Percentiles rank a stretch among this genome's conserved stretches.
These are phyloP conservation scores for Boechera retrofracta DNA, from an alignment of 345 rosid genomes.

Conservation along the genomic window DNA sequence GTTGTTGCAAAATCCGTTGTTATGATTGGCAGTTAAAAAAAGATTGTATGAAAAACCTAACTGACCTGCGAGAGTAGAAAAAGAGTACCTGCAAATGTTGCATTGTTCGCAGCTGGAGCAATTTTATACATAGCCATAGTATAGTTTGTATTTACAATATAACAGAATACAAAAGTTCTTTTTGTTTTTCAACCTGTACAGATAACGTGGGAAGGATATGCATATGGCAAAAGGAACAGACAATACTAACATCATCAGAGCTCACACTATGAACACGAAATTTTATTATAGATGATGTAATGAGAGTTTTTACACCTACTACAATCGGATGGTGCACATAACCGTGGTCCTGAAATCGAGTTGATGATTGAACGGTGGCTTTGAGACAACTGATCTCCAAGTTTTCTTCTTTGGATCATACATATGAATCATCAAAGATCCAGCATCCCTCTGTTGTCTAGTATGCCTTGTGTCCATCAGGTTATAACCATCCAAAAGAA, in stretches of 20 bases:
- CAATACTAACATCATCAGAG: slow-evolving; percentile 33
- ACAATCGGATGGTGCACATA: slow-evolving; percentile 70
- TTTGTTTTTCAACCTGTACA: slow-evolving; percentile 29
- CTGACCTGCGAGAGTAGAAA: neutral
- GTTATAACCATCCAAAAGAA: slow-evolving; percentile 53
- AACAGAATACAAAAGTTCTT: slow-evolving; percentile 3
- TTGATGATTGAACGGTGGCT: slow-evolving; percentile 56
- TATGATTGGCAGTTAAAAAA: neutral
- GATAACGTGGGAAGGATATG: slow-evolving; percentile 8
- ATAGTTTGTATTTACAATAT: slow-evolving; percentile 17
- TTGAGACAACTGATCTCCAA: slow-evolving; percentile 66
- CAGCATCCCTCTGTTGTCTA: slow-evolving; percentile 58
- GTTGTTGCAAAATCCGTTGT: neutral
- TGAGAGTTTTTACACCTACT: slow-evolving; percentile 31
- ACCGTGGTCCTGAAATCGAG: slow-evolving; percentile 71
- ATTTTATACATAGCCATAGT: slow-evolving; percentile 10
- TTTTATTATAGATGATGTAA: neutral
- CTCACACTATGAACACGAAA: slow-evolving; percentile 8
- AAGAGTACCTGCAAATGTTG: slow-evolving; percentile 16
- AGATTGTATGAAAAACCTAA: neutral
- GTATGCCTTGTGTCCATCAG: slow-evolving; percentile 52
- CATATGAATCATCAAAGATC: slow-evolving; percentile 63
- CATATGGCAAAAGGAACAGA: slow-evolving; percentile 27
- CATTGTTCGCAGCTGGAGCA: neutral
- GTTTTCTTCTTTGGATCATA: slow-evolving; percentile 74